Evolutionary conservation across 192 early-diverging fungal genomes (phyloP), one percentile per base, ranked within the genome.

Genomic region (Chytriomyces hyalinus): DNA sequence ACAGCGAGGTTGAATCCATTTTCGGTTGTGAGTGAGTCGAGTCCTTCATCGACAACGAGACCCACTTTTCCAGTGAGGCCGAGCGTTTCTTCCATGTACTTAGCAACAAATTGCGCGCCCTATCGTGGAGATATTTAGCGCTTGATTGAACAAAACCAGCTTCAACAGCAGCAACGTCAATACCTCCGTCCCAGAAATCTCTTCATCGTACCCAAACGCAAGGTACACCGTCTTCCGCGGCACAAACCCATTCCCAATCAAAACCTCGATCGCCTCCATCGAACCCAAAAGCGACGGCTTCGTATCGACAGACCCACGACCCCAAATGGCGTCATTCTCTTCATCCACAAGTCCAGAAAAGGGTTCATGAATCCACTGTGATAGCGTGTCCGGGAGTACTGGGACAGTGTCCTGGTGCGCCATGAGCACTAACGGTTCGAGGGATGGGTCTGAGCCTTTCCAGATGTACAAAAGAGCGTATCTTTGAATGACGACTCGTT

Each of bases 151-250:
- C n/a, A n/a, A n/a, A n/a, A n/a, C n/a, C n/a, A n/a, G 24, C 36
- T 36, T 2, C 36, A 47, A 15, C 0, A 49, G 49, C 10, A 47
- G 6, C 28, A 11, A 22, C 0, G 28, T 50, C 4, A 43, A 45
- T 62, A 22, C 77, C 70, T 77, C 9, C 22, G 28, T 64, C 13
- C 80, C 80, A 49, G 43, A 17, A 61, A 75, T 53, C 53, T 78
- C 72, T 74, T 88, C 87, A 73, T 88, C 87, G 57, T 84, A 80
- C 2, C 87, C 87, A 79, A 81, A 85, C 5, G 82, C 84, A 6
- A 88, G 28, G 15, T 78, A 80, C 4, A 84, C 47, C 8, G 70
- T 83, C 53, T 75, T 66, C 66, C 67, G 74, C 48, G 87, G 84
- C n/a, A 20, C 24, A 66, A 78, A 86, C 1, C 84, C 83, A 26